These are phyloP conservation scores for Cucumis melo DNA, from an alignment of 306 rosid genomes.

Conservation along the genomic window DNA sequence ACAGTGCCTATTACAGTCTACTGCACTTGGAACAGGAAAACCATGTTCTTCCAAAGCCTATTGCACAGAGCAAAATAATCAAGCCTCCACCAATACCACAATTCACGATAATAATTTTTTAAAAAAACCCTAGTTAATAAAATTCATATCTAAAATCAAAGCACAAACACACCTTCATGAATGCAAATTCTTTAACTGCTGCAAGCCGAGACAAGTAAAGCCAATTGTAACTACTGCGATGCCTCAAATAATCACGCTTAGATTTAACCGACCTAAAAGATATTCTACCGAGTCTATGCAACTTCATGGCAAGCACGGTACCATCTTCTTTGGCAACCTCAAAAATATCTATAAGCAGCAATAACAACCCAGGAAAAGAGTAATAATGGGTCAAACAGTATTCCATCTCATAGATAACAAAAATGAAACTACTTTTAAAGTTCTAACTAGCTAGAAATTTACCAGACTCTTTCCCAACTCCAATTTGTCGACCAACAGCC, in stretches of 20 bases:
- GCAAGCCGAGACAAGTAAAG: conserved; percentile 91
- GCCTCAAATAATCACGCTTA: conserved; percentile 87
- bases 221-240: conserved; percentile 84
- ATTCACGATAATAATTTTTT: neutral
- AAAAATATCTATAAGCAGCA: conserved; percentile 46
- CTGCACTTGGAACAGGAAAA: conserved; percentile 75
- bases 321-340: conserved; percentile 93
- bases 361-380: neutral
- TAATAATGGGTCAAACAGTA: neutral
- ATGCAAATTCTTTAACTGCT: conserved; percentile 79
- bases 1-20: conserved; percentile 83
- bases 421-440: neutral
- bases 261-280: conserved; percentile 90
- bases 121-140: neutral
- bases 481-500: conserved; percentile 87
- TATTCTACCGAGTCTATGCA: conserved; percentile 84
- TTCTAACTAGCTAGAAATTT: neutral
- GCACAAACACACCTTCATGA: conserved; percentile 58
- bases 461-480: conserved; percentile 98
- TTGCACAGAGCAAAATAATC: conserved; percentile 4
- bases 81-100: conserved; percentile 4
- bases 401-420: neutral
- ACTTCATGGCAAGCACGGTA: conserved; percentile 65
- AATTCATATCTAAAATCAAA: neutral
- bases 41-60: conserved; percentile 80